A percentile compares a stretch with the other conserved stretches of the same genome.
These are phyloP conservation scores for Podaxis sp. DNA, from an alignment of 768 basidiomycete genomes.

Conservation along the genomic window DNA sequence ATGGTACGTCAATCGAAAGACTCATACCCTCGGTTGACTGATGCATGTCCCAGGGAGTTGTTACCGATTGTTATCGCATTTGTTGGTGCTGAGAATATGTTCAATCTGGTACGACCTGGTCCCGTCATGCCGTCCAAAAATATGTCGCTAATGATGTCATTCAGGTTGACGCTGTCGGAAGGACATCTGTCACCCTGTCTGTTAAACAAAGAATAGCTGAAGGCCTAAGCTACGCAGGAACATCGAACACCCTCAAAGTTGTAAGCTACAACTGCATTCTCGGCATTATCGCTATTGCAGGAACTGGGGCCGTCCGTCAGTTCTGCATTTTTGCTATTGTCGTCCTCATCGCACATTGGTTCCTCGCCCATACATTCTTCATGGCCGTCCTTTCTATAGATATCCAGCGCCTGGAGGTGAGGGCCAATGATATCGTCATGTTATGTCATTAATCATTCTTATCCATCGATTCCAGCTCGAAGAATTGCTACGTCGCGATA, in stretches of 20 bases:
- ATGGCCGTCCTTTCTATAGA: slow-evolving; percentile 94
- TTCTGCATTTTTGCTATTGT: slow-evolving; percentile 94
- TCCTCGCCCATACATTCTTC: slow-evolving; percentile 95
- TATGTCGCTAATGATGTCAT: slow-evolving; percentile 28
- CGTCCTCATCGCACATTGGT: slow-evolving; percentile 96
- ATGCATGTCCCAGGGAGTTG: slow-evolving; percentile 58
- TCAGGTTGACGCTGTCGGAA: slow-evolving; percentile 82
- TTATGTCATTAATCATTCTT: background rate
- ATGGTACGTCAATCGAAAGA: slow-evolving; percentile 49
- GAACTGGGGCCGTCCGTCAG: slow-evolving; percentile 81
- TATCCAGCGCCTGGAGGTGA: slow-evolving; percentile 85
- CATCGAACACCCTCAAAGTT: slow-evolving; percentile 90
- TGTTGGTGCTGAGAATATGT: slow-evolving; percentile 97
- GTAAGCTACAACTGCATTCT: slow-evolving; percentile 83
- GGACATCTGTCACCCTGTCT: slow-evolving; percentile 81
- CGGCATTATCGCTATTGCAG: slow-evolving; percentile 70
- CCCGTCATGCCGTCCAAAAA: slow-evolving; percentile 13
- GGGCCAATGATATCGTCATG: slow-evolving; percentile 21
- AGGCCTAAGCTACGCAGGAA: slow-evolving; percentile 86
- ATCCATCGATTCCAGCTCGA: slow-evolving; percentile 55
- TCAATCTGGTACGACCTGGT: slow-evolving; percentile 67
- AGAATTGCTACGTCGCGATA: slow-evolving; percentile 79
- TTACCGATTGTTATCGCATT: slow-evolving; percentile 94
- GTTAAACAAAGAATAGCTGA: slow-evolving; percentile 92
- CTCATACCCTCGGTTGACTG: slow-evolving; percentile 7